Base-by-base conservation (phyloP, 2,329 filamentous ascomycete genomes). In the Zopfia rhizophila region DNA sequence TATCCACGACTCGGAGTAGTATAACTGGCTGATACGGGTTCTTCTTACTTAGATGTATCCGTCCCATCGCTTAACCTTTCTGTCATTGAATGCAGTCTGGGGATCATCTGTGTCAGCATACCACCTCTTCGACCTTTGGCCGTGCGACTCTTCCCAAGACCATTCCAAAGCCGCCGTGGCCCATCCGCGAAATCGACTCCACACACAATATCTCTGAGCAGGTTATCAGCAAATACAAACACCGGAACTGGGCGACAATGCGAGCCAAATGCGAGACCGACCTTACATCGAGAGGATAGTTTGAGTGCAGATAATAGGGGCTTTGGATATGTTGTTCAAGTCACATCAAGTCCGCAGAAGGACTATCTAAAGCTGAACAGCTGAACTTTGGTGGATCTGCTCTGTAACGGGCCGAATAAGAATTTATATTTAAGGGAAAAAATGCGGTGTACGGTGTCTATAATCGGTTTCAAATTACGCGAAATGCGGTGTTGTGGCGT, bases 81-180 rank as follows among this genome's bases (percentile, higher is more conserved):
- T 10, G 54, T 66, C 6, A 55, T 63, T n/a, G 64, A 67, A 41
- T 66, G 64, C 37, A 60, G 54, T 29, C 33, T 67, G 3, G 63
- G 60, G 4, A 67, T 67, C 33, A 56, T 63, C 18, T 61, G 57
- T 23, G 57, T 67, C 35, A 63, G 58, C 39, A 60, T 65, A 5
- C 58, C 63, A 12, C 31, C 64, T 22, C 54, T 67, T 33, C 61
- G 63, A 28, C 63, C 64, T 0, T 39, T 66, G 11, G 51, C 45
- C 5, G 45, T 38, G 4, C 50, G 39, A 5, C 14, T 67, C n/a
- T 62, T 60, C 32, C 60, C 63, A 4, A 48, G 38, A 33, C 10
- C 28, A 27, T 37, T 54, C 16, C 48, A 38, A 11, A 49, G 24
- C 13, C 38, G 16, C 17, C 31, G 23, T 13, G 40, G 35, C 5